A percentile compares a stretch with the other conserved stretches of the same genome.
Evolutionary conservation across 345 rosid genomes (phyloP).

Genomic region (Cardamine occulta): DNA sequence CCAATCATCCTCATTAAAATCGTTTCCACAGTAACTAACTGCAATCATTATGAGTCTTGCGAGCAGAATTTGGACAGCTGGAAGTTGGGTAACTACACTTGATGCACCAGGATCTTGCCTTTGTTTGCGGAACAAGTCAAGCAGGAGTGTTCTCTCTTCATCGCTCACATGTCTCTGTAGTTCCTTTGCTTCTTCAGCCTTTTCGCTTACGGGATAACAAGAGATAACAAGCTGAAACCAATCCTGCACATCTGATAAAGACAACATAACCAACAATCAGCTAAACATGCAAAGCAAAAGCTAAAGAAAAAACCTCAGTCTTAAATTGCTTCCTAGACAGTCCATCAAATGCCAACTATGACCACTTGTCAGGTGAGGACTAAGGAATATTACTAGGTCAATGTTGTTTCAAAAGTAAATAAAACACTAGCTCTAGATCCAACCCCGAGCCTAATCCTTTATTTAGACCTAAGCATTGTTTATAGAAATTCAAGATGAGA

Average conservation of each 20-base stretch:
- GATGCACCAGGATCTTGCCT: conserved; percentile 51
- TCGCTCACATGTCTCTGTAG: conserved; percentile 58
- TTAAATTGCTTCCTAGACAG: conserved; percentile 19
- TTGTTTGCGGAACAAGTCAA: conserved; percentile 83
- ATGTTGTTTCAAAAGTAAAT: conserved; percentile 8
- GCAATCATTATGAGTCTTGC: conserved; percentile 70
- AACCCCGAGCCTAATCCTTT: conserved; percentile 28
- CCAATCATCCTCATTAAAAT: conserved; percentile 88
- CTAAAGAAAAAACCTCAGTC: conserved; percentile 16
- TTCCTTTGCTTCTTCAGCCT: conserved; percentile 55
- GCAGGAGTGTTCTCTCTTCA: conserved; percentile 66
- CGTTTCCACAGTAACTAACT: conserved; percentile 83
- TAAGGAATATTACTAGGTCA: conserved; percentile 11
- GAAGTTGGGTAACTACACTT: conserved; percentile 51
- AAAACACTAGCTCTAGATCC: conserved; percentile 18
- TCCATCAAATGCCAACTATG: conserved; percentile 30
- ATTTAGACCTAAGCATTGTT: conserved; percentile 17
- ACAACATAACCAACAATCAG: conserved; percentile 36
- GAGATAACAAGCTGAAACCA: conserved; percentile 82
- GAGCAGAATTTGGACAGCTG: conserved; percentile 58
- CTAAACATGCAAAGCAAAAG: conserved; percentile 23
- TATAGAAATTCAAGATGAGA: conserved; percentile 12
- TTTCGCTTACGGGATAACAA: conserved; percentile 72
- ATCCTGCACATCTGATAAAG: conserved; percentile 70
- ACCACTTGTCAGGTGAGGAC: conserved; percentile 25